Evolutionary conservation across 177 flowering plant species (phyloP).

Genomic region (Tripterygium wilfordii): DNA sequence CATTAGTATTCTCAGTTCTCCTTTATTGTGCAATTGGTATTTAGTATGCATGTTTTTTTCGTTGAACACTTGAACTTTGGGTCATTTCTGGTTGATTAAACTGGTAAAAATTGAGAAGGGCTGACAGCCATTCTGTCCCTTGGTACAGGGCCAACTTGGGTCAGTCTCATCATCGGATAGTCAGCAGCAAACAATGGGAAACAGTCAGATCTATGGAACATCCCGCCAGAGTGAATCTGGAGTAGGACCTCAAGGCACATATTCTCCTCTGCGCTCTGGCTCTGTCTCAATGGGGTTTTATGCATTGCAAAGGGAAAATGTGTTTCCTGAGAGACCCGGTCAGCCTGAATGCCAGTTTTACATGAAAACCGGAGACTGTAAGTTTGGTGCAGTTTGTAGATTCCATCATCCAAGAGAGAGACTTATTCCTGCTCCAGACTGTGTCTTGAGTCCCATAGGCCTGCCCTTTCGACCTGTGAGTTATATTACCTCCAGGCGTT

Average conservation of each 20-base stretch:
- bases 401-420: constrained; percentile 98
- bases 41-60: no score
- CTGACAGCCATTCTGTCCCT: not conserved
- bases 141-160: constrained; percentile 64
- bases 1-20: no score
- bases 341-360: constrained; percentile 98
- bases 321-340: constrained; percentile 97
- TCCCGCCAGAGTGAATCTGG: constrained; percentile 52
- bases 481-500: no score
- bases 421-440: constrained; percentile 79
- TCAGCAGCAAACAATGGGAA: constrained; percentile 55
- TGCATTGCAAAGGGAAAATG: constrained; percentile 74
- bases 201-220: constrained; percentile 49
- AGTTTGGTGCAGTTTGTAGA: constrained; percentile 89
- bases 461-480: constrained; percentile 93
- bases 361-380: constrained; percentile 98
- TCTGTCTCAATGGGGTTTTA: constrained; percentile 62
- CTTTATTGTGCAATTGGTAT: no score
- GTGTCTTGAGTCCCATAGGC: constrained; percentile 82
- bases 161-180: constrained; percentile 70
- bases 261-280: constrained; percentile 51
- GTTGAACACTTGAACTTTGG: no score
- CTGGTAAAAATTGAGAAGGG: not conserved
- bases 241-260: constrained; percentile 50
- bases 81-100: no score